Evolutionary conservation across 2,329 filamentous ascomycete genomes (phyloP).

Genomic region (Myriosclerotinia curreyana): DNA sequence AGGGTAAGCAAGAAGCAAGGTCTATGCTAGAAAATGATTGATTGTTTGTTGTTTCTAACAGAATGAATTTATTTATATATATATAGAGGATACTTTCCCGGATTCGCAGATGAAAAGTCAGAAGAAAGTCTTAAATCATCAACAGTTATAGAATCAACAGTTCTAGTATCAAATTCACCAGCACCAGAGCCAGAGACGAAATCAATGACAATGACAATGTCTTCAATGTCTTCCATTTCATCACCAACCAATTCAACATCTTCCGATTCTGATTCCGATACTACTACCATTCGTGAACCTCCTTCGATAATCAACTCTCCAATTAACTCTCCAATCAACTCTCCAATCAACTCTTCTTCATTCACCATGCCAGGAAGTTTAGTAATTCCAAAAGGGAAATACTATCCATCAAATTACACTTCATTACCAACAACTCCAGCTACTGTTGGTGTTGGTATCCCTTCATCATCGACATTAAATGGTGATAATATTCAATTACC

Average conservation of each 20-base stretch:
- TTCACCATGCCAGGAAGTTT: conserved; percentile 27
- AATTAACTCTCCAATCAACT: no score
- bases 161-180: conserved; percentile 20
- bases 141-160: no score
- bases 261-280: no score
- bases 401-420: conserved; percentile 62
- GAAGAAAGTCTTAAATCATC: conserved; percentile 40
- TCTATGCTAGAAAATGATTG: background rate
- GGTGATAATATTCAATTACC: conserved; percentile 33
- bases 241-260: conserved; percentile 22
- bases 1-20: conserved; percentile 47
- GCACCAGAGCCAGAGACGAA: conserved; percentile 37
- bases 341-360: no score
- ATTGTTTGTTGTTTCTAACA: conserved; percentile 7
- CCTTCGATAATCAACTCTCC: conserved; percentile 21
- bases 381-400: conserved; percentile 56
- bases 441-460: conserved; percentile 21
- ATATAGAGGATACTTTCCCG: conserved; percentile 57
- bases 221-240: conserved; percentile 35
- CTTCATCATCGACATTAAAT: conserved; percentile 29
- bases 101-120: conserved; percentile 56
- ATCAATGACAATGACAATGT: conserved; percentile 6
- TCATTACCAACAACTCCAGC: conserved; percentile 27
- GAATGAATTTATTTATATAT: no score
- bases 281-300: conserved; percentile 17